Conservation (phyloP, 306 rosid species). For the Cucurbita moschata region DNA sequence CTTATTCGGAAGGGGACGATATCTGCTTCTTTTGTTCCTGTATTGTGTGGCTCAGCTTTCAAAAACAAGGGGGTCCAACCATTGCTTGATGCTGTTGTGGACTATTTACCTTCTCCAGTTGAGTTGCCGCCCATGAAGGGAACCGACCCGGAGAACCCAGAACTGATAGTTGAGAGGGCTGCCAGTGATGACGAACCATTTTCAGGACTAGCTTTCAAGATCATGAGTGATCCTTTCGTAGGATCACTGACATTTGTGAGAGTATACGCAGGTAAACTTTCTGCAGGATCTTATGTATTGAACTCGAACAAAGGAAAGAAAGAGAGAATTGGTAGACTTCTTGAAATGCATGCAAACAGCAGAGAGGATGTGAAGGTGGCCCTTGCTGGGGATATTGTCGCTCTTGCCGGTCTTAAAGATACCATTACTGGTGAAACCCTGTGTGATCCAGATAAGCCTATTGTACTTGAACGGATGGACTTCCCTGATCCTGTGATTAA, state of each 20-base stretch:
- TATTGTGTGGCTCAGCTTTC: constrained; percentile 92
- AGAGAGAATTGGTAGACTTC: constrained; percentile 89
- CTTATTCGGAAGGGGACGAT: constrained; percentile 76
- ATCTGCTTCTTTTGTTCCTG: constrained; percentile 59
- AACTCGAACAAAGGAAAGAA: constrained; percentile 88
- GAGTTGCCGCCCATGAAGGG: constrained; percentile 90
- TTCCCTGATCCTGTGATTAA: constrained; percentile 97
- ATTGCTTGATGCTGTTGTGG: constrained; percentile 85
- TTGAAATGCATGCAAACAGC: constrained; percentile 98
- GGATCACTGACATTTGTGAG: constrained; percentile 93
- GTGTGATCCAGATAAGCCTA: constrained; percentile 58
- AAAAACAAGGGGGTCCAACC: constrained; percentile 99
- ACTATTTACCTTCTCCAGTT: constrained; percentile 84
- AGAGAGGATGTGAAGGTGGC: constrained; percentile 91
- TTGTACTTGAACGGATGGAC: constrained; percentile 93
- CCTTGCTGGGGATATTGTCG: constrained; percentile 74
- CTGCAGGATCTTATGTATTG: constrained; percentile 71
- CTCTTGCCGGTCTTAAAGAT: constrained; percentile 91
- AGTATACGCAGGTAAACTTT: constrained; percentile 71
- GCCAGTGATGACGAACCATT: constrained; percentile 78
- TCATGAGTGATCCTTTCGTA: constrained; percentile 93
- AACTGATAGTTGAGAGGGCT: constrained; percentile 43
- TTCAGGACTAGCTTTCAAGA: constrained; percentile 93
- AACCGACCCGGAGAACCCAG: constrained; percentile 83
- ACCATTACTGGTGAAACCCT: constrained; percentile 89